Evolutionary conservation across 495 filamentous ascomycete genomes (phyloP), one percentile per base, ranked within the genome.

Genomic region (Xylaria telfairii): DNA sequence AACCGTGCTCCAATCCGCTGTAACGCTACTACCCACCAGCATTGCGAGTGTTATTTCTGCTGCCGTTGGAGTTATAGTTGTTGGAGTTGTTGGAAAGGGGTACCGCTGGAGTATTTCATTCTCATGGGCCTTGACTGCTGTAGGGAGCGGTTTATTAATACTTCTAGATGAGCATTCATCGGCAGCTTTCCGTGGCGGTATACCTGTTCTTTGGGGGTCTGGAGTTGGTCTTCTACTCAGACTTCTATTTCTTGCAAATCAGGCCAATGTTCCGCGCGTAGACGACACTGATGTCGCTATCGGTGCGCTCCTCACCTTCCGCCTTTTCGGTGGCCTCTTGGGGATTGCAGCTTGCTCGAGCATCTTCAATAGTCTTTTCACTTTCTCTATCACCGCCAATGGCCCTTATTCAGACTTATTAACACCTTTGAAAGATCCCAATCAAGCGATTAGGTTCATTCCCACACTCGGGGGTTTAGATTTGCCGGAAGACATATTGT

Each of bases 381-480:
- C 4, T 46, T 4, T n/a, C 19, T 46, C 44, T 13, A 46, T 46
- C 15, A 10, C 44, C 19, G 19, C 10, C 19, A n/a, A 6, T 19
- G 77, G 81, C 0, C 63, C 83, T 5, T 47, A 72, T 5, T 71
- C 74, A n/a, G 71, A 67, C 32, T 28, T 51, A 7, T 69, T 76
- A 9, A 62, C 42, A 13, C 32, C 60, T 17, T 62, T 76, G 1
- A 30, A 46, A 21, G 66, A 73, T 30, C 21, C 72, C 1, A 69
- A 68, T 62, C 46, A 72, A 54, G 74, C 74, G 21, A 44, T 76
- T 32, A 68, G 65, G 63, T 74, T 76, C 62, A 72, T 76, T 32
- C 74, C 74, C 15, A 67, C 53, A 10, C 54, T 76, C 5, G 65
- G 72, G 3, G 65, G 61, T 4, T 44, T 76, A 17, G 46, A 74